Conservation (phyloP, 805 yeast species). For the Saccharomycopsis capsularis region DNA sequence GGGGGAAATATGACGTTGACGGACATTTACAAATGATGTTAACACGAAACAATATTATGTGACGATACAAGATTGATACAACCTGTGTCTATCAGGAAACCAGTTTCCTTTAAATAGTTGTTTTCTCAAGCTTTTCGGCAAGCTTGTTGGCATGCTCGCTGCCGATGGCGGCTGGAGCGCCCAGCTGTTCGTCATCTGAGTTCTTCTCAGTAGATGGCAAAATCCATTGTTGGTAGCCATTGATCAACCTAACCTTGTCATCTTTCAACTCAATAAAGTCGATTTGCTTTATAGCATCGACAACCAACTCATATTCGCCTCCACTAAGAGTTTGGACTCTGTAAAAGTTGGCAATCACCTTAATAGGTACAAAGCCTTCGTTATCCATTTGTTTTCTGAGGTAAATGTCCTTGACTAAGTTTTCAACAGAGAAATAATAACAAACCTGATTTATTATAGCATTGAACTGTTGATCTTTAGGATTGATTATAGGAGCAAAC, state of each 20-base stretch:
- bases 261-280: conserved; percentile 30
- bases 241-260: conserved; percentile 54
- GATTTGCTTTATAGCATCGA: conserved; percentile 40
- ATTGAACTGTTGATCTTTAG: conserved; percentile 6
- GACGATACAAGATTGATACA: too few species aligned
- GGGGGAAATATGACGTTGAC: too few species aligned
- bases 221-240: conserved; percentile 61
- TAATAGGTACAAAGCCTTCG: conserved; percentile 64
- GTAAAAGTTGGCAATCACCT: conserved; percentile 61
- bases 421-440: conserved; percentile 85
- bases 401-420: conserved; percentile 76
- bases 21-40: too few species aligned
- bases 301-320: conserved; percentile 47
- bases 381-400: conserved; percentile 77
- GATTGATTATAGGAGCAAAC: conserved; percentile 1
- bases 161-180: too few species aligned
- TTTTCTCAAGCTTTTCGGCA: too few species aligned
- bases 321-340: conserved; percentile 63
- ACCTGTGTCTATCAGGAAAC: too few species aligned
- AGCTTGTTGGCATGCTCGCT: too few species aligned
- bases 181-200: conserved; percentile 13
- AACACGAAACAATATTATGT: too few species aligned
- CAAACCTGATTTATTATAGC: conserved; percentile 55
- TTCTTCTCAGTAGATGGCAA: conserved; percentile 28
- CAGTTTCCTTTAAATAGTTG: too few species aligned